phyloP scores from a whole-genome alignment of 495 filamentous ascomycete genomes.

The Hapsidospora chrysogenum region DNA sequence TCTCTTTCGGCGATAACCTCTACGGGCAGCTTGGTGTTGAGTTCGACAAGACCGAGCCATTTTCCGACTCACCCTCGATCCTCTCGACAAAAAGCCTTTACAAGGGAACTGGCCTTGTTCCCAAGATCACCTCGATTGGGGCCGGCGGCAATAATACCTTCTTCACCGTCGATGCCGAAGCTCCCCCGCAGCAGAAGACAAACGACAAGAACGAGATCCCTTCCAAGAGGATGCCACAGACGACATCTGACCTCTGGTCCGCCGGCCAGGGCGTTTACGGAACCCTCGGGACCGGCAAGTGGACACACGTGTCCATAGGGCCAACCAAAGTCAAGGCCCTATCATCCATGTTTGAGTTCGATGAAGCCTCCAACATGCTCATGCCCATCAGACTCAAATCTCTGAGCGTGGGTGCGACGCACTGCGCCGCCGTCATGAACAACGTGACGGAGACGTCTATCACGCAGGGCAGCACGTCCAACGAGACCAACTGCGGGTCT shows the following conservation, averaged over 20 bases:
- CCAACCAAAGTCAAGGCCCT: slow-evolving; percentile 74
- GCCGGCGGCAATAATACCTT: slow-evolving; percentile 79
- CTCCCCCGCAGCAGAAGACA: slow-evolving; percentile 1
- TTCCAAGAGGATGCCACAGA: slow-evolving; percentile 17
- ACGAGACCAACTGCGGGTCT: slow-evolving; percentile 65
- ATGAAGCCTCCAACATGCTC: slow-evolving; percentile 48
- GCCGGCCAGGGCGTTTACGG: slow-evolving; percentile 78
- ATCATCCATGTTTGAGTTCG: slow-evolving; percentile 68
- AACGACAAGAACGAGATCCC: not conserved
- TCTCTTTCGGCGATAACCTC: slow-evolving; percentile 81
- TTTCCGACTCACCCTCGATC: slow-evolving; percentile 49
- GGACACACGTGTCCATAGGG: slow-evolving; percentile 69
- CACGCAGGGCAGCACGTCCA: slow-evolving; percentile 24
- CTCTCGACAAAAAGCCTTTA: slow-evolving; percentile 59
- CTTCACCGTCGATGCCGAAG: slow-evolving; percentile 66
- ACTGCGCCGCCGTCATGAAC: slow-evolving; percentile 63
- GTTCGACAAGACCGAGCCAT: slow-evolving; percentile 38
- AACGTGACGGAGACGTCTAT: slow-evolving; percentile 53
- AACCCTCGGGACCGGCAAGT: slow-evolving; percentile 67
- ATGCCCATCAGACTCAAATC: slow-evolving; percentile 61
- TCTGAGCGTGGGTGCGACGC: slow-evolving; percentile 60
- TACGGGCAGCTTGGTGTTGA: slow-evolving; percentile 74
- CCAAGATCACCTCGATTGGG: slow-evolving; percentile 53
- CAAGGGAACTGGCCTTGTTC: slow-evolving; percentile 34
- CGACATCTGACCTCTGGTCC: slow-evolving; percentile 56